phyloP scores from a whole-genome alignment of 1,139 yeast species.

The Hansenula anomala region DNA sequence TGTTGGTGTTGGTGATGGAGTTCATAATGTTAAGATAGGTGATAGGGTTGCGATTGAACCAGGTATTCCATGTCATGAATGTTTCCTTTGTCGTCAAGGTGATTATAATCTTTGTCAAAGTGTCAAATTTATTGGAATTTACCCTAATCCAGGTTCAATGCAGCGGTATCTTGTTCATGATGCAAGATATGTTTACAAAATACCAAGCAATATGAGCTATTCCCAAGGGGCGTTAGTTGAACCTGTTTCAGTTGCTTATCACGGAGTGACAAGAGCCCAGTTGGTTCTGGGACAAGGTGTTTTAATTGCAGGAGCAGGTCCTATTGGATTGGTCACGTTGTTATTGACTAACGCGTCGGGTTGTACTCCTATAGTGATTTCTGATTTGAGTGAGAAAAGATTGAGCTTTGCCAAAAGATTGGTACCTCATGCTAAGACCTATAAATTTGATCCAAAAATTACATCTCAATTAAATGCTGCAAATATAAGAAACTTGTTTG shows the following conservation, averaged over 20 bases:
- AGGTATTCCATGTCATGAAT: constrained; percentile 73
- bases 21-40: constrained; percentile 57
- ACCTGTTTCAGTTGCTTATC: constrained; percentile 83
- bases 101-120: constrained; percentile 74
- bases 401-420: constrained; percentile 23
- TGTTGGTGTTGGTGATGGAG: constrained; percentile 57
- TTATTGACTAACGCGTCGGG: constrained; percentile 79
- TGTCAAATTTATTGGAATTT: constrained; percentile 84
- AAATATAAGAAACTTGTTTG: constrained; percentile 26
- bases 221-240: constrained; percentile 88
- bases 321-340: constrained; percentile 79
- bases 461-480: constrained; percentile 25
- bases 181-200: constrained; percentile 75
- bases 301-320: constrained; percentile 88
- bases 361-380: constrained; percentile 46
- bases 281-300: constrained; percentile 67
- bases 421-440: constrained; percentile 28
- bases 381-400: constrained; percentile 23
- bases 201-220: constrained; percentile 68
- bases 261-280: constrained; percentile 64
- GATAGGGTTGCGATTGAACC: constrained; percentile 84
- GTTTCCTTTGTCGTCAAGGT: constrained; percentile 70
- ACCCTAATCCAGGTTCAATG: constrained; percentile 64
- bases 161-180: constrained; percentile 55
- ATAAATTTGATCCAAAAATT: constrained; percentile 25